Conservation (phyloP, 208 protist species). For the Leishmania arabica region DNA sequence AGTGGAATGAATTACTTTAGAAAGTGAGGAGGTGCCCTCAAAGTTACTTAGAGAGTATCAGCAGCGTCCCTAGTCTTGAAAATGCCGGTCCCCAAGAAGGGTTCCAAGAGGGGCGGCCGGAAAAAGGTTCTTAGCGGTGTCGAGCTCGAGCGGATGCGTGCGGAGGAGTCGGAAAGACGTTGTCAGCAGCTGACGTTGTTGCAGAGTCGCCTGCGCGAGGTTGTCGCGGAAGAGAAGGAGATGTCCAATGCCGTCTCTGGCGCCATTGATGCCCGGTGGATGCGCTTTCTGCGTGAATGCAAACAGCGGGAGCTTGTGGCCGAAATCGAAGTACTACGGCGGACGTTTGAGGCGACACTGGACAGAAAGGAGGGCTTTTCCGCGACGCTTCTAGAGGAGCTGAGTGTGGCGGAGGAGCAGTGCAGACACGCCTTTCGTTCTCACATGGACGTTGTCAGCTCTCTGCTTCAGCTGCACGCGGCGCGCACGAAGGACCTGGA, state of each 20-base stretch:
- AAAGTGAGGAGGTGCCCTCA: background rate
- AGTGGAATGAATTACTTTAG: background rate
- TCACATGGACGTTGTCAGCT: slow-evolving; percentile 91
- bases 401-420: slow-evolving; percentile 95
- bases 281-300: slow-evolving; percentile 89
- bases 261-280: slow-evolving; percentile 88
- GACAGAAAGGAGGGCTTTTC: slow-evolving; percentile 95
- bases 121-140: slow-evolving; percentile 58
- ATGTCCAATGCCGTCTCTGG: slow-evolving; percentile 45
- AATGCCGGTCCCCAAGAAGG: slow-evolving; percentile 30
- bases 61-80: background rate
- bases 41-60: background rate
- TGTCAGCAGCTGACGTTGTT: slow-evolving; percentile 74
- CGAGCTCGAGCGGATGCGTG: slow-evolving; percentile 56
- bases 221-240: slow-evolving; percentile 82
- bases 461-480: slow-evolving; percentile 90
- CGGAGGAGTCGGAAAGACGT: slow-evolving; percentile 77
- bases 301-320: slow-evolving; percentile 93
- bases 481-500: slow-evolving; percentile 81
- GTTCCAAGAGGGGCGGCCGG: slow-evolving; percentile 20
- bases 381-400: slow-evolving; percentile 84
- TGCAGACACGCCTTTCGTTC: slow-evolving; percentile 88
- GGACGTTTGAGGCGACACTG: slow-evolving; percentile 91
- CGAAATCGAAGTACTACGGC: slow-evolving; percentile 88
- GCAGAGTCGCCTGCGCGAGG: slow-evolving; percentile 66